A percentile compares a stretch with the other conserved stretches of the same genome.
Conservation (phyloP, 805 yeast species). For the Saccharomycodes ludwigii region DNA sequence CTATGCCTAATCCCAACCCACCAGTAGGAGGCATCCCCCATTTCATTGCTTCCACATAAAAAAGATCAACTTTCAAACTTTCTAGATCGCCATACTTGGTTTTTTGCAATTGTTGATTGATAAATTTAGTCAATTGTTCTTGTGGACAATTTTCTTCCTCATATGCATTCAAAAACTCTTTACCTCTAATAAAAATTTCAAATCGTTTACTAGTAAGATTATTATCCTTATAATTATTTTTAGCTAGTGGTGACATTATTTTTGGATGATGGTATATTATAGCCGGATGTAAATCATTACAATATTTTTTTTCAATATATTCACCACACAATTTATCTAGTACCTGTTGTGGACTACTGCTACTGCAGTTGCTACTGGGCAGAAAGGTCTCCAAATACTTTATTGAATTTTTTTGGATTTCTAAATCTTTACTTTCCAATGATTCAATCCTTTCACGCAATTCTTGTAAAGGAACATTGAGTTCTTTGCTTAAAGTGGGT, state of each 20-base stretch:
- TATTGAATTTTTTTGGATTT: background rate
- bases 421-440: background rate
- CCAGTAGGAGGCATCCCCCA: constrained; percentile 97
- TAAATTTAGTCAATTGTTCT: constrained; percentile 53
- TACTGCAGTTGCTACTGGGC: constrained; percentile 6
- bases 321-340: constrained; percentile 50
- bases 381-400: constrained; percentile 4
- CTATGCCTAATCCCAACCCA: constrained; percentile 96
- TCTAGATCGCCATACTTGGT: constrained; percentile 44
- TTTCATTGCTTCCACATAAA: constrained; percentile 66
- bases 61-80: constrained; percentile 55
- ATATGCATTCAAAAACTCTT: constrained; percentile 83
- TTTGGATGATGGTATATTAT: constrained; percentile 78
- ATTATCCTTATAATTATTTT: constrained; percentile 33
- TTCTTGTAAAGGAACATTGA: constrained; percentile 18
- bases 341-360: constrained; percentile 42
- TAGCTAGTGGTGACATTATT: constrained; percentile 77
- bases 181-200: constrained; percentile 70
- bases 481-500: constrained; percentile 17
- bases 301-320: constrained; percentile 50
- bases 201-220: constrained; percentile 40
- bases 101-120: constrained; percentile 40
- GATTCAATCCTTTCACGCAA: background rate
- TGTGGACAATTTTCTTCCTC: constrained; percentile 92
- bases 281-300: constrained; percentile 41